phyloP scores from a whole-genome alignment of 345 rosid genomes.

The Corymbia maculata region DNA sequence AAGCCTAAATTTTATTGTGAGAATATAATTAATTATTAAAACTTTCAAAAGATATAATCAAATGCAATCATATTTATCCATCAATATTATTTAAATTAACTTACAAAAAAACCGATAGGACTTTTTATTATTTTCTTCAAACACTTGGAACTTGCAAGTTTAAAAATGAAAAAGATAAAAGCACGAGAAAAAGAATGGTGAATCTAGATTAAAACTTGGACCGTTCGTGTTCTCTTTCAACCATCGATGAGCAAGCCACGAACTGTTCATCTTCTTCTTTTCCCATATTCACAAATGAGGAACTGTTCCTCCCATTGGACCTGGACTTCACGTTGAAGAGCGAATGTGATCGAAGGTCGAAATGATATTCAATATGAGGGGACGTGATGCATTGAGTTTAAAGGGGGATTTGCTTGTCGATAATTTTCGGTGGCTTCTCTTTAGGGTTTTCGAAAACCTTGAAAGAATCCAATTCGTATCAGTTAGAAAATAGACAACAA shows the following conservation, averaged over 20 bases:
- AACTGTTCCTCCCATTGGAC: neutral
- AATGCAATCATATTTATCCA: neutral
- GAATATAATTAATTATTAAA: neutral
- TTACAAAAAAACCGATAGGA: rapidly evolving
- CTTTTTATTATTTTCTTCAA: neutral
- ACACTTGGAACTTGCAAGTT: neutral
- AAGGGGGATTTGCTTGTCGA: neutral
- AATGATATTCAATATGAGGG: neutral
- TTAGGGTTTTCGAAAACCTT: neutral
- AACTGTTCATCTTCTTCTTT: neutral
- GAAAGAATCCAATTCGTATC: neutral
- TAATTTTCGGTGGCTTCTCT: neutral
- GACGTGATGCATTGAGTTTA: neutral
- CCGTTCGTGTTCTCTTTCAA: no score
- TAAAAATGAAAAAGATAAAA: neutral
- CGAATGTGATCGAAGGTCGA: neutral
- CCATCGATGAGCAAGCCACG: neutral
- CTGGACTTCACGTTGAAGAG: neutral
- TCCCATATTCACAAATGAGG: neutral
- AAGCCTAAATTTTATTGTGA: neutral
- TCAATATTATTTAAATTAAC: neutral
- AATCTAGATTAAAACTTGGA: no score
- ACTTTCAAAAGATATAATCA: neutral
- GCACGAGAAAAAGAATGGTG: neutral
- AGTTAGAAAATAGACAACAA: neutral